Base-by-base conservation (phyloP, 495 filamentous ascomycete species). In the Penicillium parvum region DNA sequence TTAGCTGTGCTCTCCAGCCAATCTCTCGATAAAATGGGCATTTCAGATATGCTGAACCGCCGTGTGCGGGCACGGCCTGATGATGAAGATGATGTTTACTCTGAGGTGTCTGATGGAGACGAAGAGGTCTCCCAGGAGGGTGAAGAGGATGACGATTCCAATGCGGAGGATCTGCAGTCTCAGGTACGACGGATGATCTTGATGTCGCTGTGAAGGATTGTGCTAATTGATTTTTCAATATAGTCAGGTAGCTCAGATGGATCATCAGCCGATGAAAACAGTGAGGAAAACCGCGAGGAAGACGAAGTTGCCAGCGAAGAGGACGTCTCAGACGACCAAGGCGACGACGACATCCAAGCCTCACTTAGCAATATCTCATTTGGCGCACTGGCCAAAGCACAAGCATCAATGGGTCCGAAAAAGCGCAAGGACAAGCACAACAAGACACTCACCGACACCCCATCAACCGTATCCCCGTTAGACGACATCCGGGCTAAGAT, bases 371-470 rank as follows among this genome's bases (percentile, higher is more conserved):
- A 65, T 64, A 64, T 96, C 38, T 91, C 90, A 21, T 98, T 98
- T 59, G 89, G 89, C 37, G 84, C 88, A 0, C 72, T 98, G 20
- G 85, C 84, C 37, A 85, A 86, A 74, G 92, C 92, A 2, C 85
- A 94, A 69, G 79, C 81, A 9, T 74, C 82, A 0, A 58, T 95
- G 27, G 66, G 69, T 11, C 43, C 63, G 0, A 71, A 72, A 35
- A 60, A 58, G 19, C 46, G 59, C 22, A 72, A 71, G 37, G 52
- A 53, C 34, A 67, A 72, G 53, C 29, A 58, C 25, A 41, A 58
- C 9, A 44, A 35, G 11, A 27, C 30, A 30, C 20, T 33, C 14
- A 49, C 49, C 27, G 47, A 27, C 26, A 36, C 39, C n/a, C 25
- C 28, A 12, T 7, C 43, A 10, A 45, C 53, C n/a, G 32, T 57